Base-by-base conservation (phyloP, 1,284 basidiomycete genomes). In the Cryptococcus sp. region DNA sequence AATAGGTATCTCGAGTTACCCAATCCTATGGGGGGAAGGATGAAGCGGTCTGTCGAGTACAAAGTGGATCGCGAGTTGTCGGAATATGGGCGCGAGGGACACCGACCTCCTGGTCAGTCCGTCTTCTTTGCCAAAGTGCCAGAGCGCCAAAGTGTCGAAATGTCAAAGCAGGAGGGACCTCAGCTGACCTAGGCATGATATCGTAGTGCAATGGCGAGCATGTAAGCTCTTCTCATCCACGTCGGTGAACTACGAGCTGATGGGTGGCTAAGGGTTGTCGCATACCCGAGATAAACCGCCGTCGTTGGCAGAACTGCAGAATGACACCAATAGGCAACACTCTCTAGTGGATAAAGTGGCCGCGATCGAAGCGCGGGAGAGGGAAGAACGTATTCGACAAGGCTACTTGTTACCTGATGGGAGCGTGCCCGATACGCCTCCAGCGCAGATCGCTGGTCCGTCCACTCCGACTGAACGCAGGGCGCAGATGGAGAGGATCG, bases 311-410 rank as follows among this genome's bases (percentile, higher is more conserved):
- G 76, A 78, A 54, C 66, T 78, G 15, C 57, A 67, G 50, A n/a
- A 17, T 0, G 76, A 78, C 53, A 54, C 51, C 5, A 35, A 38
- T 11, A 67, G 76, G 3, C 68, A 66, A 52, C 47, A 53, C 22
- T 16, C 50, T 11, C 67, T 78, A 1, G 40, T 46, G 25, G 62
- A 64, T 5, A 60, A 65, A 35, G 63, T 78, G 8, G 55, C 58
- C 3, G 66, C 60, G 0, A 78, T 78, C 38, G 76, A 74, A 59
- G 63, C 52, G 23, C 54, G 76, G 1, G 76, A 78, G 52, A 46
- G 55, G 16, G 71, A 58, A 27, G 76, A 78, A 52, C 52, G 76
- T n/a, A 78, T 78, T 16, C 56, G 64, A 35, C 76, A 78, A 52
- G 76, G 76, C 10, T 78, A 72, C 50, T 60, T 74, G 17, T 52